Evolutionary conservation across 2,329 filamentous ascomycete species (phyloP).

Genomic region (Coniosporium tulheliwenetii): DNA sequence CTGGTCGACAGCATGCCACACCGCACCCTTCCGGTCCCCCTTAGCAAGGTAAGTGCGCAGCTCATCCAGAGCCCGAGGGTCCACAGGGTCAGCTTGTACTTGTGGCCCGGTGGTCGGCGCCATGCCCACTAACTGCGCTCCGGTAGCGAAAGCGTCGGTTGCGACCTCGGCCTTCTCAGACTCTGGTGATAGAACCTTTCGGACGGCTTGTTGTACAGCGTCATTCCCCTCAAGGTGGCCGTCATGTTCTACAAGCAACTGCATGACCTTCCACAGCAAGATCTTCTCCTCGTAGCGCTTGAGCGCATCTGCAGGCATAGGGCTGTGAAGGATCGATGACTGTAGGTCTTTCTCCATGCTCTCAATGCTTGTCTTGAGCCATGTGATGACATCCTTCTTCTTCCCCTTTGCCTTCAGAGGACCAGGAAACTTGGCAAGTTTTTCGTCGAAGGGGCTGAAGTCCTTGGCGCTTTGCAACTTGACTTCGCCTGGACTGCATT

Average conservation of each 20-base stretch:
- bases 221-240: conserved; percentile 61
- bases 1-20: conserved; percentile 87
- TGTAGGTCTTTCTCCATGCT: conserved; percentile 43
- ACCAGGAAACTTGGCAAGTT: conserved; percentile 70
- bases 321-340: conserved; percentile 31
- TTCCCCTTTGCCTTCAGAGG: conserved; percentile 80
- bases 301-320: conserved; percentile 37
- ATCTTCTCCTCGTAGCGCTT: conserved; percentile 67
- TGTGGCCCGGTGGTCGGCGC: conserved; percentile 7
- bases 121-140: conserved; percentile 20
- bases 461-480: conserved; percentile 64
- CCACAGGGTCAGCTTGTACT: conserved; percentile 42
- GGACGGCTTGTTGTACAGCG: conserved; percentile 57
- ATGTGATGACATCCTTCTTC: conserved; percentile 81
- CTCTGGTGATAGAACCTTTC: conserved; percentile 55
- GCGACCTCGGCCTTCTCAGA: conserved; percentile 13
- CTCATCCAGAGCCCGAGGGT: conserved; percentile 52
- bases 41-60: conserved; percentile 58
- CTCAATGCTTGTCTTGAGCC: conserved; percentile 67
- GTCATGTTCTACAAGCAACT: conserved; percentile 72
- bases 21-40: conserved; percentile 78
- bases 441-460: conserved; percentile 53
- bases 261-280: conserved; percentile 75
- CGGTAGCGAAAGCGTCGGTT: conserved; percentile 13
- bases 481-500: conserved; percentile 69